Base-by-base conservation (phyloP, 2,329 filamentous ascomycete genomes). In the Alternaria conjuncta region DNA sequence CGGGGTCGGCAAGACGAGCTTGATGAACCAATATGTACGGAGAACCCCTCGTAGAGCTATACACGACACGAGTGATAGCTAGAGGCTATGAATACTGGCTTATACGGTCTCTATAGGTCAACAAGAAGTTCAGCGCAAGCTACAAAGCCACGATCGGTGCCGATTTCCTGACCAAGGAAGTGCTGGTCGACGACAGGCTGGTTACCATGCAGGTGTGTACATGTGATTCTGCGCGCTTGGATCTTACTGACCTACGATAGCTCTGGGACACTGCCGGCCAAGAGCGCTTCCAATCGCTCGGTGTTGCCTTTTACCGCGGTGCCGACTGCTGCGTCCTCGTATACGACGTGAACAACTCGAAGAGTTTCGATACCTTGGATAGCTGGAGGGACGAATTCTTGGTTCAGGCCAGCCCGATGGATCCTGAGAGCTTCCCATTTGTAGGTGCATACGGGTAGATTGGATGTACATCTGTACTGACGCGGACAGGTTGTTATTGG, bases 1-100 rank as follows among this genome's bases (percentile, higher is more conserved):
- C 83, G 96, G 96, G 84, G 96, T 99, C 67, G 96, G 96, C 81
- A 99, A 99, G 88, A 99, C 96, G 66, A 97, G 94, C 83, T 90
- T 99, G 88, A 99, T 99, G 96, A 99, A 99, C 85, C 96, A 99
- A 98, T 99, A 98, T 92, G 96, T 98, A 89, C 82, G 92, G 75
- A 61, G 6, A 57, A 30, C 63, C 55, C 41, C 56, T 57, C 3
- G 26, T 41, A 41, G 54, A 56, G 43, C 26, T 41, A 30, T 20
- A 5, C 6, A 12, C 44, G 11, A 46, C 6, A 15, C 23, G 43
- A n/a, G 6, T 7, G 26, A 13, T 55, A 28, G 15, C 15, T 46
- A 11, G n/a, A 13, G 6, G 13, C 3, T 9, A 21, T 26, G 13
- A 7, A 21, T 6, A 11, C 11, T 41, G 13, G 63, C 71, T 75